Conservation (phyloP, 805 yeast species). For the Metschnikowia lunata region DNA sequence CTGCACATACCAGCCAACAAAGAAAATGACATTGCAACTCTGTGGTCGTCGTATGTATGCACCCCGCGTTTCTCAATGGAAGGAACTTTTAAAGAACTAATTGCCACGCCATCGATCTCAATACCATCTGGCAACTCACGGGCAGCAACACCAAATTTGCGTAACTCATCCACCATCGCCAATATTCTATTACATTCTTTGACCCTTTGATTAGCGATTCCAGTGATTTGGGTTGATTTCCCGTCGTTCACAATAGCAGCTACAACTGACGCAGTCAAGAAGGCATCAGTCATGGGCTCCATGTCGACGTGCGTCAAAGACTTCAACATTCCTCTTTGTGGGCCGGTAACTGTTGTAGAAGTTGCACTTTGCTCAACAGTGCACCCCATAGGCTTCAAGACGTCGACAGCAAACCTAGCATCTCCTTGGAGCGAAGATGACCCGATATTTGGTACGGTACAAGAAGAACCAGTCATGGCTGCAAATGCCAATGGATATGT, state of each 20-base stretch:
- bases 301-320: conserved; percentile 80
- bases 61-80: conserved; percentile 50
- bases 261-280: conserved; percentile 91
- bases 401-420: conserved; percentile 93
- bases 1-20: conserved; percentile 71
- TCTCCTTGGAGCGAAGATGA: conserved; percentile 91
- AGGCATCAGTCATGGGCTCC: conserved; percentile 99
- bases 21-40: conserved; percentile 97
- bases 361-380: conserved; percentile 74
- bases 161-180: conserved; percentile 87
- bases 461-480: conserved; percentile 89
- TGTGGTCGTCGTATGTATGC: conserved; percentile 86
- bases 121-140: conserved; percentile 90
- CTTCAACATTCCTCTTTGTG: conserved; percentile 61
- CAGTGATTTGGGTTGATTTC: conserved; percentile 67
- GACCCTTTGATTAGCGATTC: conserved; percentile 97
- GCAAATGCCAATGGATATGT: conserved; percentile 97
- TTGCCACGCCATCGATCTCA: conserved; percentile 67
- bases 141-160: conserved; percentile 85
- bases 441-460: conserved; percentile 94
- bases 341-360: conserved; percentile 91
- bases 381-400: conserved; percentile 93
- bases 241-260: conserved; percentile 79
- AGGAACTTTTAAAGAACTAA: conserved; percentile 53
- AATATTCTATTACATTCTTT: conserved; percentile 95